phyloP scores from a whole-genome alignment of 2,329 filamentous ascomycete genomes.

The Trichoderma breve region DNA sequence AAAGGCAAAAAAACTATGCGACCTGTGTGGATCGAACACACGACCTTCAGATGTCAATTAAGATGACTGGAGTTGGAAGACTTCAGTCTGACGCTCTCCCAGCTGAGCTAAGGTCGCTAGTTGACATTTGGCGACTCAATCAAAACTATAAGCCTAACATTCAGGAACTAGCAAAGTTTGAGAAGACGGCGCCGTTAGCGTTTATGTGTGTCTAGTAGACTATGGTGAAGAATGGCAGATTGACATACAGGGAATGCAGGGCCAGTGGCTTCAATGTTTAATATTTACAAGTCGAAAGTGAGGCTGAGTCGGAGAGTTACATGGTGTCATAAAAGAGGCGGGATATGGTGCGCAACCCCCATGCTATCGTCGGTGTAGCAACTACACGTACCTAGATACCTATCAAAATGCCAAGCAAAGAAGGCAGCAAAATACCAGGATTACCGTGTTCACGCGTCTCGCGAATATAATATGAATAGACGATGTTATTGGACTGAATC shows the following conservation, averaged over 20 bases:
- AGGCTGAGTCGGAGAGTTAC: neutral
- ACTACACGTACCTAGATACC: neutral
- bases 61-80: conserved; percentile 29
- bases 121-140: neutral
- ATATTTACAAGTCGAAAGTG: neutral
- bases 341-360: neutral
- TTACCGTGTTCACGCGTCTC: neutral
- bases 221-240: neutral
- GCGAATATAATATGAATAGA: neutral
- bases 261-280: neutral
- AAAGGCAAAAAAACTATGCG: conserved; percentile 23
- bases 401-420: neutral
- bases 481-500: neutral
- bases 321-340: neutral
- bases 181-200: neutral
- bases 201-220: neutral
- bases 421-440: neutral
- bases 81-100: conserved; percentile 33
- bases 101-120: conserved; percentile 32
- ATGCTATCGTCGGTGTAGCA: neutral
- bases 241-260: neutral
- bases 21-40: conserved; percentile 33
- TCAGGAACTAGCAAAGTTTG: neutral
- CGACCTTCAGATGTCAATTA: conserved; percentile 31
- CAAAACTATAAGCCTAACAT: neutral